Percentiles rank a stretch among this genome's conserved stretches.
Evolutionary conservation across 495 filamentous ascomycete genomes (phyloP).

Genomic region (Cairneyella variabilis): DNA sequence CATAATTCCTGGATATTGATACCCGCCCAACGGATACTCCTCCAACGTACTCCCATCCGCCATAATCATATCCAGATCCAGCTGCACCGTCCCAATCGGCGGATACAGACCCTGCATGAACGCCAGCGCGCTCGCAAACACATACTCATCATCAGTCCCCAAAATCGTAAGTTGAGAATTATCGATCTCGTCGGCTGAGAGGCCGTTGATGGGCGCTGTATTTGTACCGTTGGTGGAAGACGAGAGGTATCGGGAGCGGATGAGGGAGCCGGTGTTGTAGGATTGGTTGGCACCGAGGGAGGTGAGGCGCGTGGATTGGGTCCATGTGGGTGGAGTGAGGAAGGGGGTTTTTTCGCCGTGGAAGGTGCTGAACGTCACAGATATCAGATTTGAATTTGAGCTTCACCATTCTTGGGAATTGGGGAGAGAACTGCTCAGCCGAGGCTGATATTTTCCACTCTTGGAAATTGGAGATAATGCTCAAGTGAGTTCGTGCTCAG

Average conservation of each 20-base stretch:
- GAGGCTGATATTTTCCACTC: too few relatives aligned
- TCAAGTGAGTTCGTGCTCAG: too few relatives aligned
- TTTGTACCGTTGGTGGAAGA: conserved; percentile 25
- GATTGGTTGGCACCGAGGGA: conserved; percentile 56
- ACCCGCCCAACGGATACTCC: conserved; percentile 52
- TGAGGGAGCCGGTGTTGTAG: conserved; percentile 44
- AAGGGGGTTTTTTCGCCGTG: conserved; percentile 59
- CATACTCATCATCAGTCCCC: conserved; percentile 44
- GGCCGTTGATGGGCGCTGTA: conserved; percentile 20
- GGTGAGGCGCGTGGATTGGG: conserved; percentile 41
- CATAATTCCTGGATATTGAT: conserved; percentile 60
- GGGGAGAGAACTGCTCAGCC: not conserved
- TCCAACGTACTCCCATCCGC: conserved; percentile 46
- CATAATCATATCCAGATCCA: conserved; percentile 34
- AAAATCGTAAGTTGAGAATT: conserved; percentile 42
- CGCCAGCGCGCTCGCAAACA: conserved; percentile 55
- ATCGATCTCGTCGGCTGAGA: conserved; percentile 40
- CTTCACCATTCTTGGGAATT: too few relatives aligned
- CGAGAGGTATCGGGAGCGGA: conserved; percentile 49
- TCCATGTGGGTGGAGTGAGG: conserved; percentile 25
- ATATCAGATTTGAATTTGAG: too few relatives aligned
- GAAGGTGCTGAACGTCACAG: too few relatives aligned
- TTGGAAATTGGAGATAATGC: too few relatives aligned
- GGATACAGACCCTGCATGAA: conserved; percentile 73
- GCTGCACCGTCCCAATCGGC: conserved; percentile 37